Conservation (phyloP, 306 rosid species). For the Luffa acutangula region DNA sequence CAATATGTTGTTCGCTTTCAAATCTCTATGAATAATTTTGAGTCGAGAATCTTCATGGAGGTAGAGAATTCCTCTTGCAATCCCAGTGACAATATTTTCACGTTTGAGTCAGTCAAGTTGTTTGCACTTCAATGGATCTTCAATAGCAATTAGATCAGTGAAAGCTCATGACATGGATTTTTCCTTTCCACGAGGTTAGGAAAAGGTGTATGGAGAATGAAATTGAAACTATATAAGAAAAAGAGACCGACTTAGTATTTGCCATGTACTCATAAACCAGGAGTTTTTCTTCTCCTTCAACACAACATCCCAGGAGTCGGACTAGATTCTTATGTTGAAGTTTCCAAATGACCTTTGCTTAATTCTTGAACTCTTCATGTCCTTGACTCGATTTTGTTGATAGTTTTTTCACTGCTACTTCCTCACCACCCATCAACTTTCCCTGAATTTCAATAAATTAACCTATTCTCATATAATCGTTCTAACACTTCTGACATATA, state of each 20-base stretch:
- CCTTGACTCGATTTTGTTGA: conserved; percentile 30
- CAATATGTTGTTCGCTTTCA: not conserved
- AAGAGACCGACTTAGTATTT: conserved; percentile 28
- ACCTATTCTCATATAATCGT: not conserved
- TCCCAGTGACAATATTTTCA: conserved; percentile 20
- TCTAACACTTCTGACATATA: not conserved
- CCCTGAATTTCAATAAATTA: conserved; percentile 15
- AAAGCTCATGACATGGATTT: not conserved
- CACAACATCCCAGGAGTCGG: conserved; percentile 34
- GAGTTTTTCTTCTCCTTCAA: conserved; percentile 30
- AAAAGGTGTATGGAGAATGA: not conserved
- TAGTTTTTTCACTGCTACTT: conserved; percentile 35
- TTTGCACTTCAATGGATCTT: conserved; percentile 13
- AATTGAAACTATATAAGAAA: not conserved
- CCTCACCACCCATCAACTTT: conserved; percentile 14
- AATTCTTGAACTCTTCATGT: conserved; percentile 35
- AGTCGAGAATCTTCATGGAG: conserved; percentile 23
- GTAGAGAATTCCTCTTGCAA: conserved; percentile 21
- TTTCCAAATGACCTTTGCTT: conserved; percentile 33
- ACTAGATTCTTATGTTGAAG: conserved; percentile 44
- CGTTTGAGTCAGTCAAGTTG: conserved; percentile 29
- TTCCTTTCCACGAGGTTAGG: not conserved
- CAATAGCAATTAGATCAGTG: not conserved
- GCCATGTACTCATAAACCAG: conserved; percentile 39
- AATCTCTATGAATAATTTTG: not conserved